Percentiles rank a stretch among this genome's conserved stretches.
These are phyloP conservation scores for Calonectria pseudoturangicola DNA, from an alignment of 2,329 filamentous ascomycete species.

Conservation along the genomic window DNA sequence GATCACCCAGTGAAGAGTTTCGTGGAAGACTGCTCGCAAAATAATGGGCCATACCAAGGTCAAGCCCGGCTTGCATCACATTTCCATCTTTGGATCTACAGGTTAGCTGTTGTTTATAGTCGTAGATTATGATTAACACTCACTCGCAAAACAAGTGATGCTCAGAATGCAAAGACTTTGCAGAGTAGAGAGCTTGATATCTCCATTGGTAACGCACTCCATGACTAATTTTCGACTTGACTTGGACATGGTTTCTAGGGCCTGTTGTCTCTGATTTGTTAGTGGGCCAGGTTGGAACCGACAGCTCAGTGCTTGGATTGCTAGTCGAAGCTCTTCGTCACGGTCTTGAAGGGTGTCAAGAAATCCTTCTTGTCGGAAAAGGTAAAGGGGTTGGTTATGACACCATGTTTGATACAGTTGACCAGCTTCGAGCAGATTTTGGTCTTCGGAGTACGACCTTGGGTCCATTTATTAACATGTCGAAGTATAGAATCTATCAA, in stretches of 20 bases:
- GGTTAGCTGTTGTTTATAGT: background rate
- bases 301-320: conserved; percentile 62
- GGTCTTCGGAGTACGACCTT: conserved; percentile 1
- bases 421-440: conserved; percentile 30
- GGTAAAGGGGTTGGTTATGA: conserved; percentile 69
- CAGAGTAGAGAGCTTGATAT: conserved; percentile 61
- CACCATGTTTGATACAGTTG: conserved; percentile 67
- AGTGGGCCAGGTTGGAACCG: conserved; percentile 60
- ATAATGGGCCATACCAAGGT: conserved; percentile 48
- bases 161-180: conserved; percentile 62
- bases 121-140: background rate
- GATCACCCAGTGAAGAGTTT: conserved; percentile 43
- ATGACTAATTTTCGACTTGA: conserved; percentile 54
- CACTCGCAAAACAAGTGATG: conserved; percentile 61
- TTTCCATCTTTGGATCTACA: conserved; percentile 44
- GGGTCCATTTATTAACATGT: background rate
- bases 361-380: conserved; percentile 66
- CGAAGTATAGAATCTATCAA: too few relatives aligned
- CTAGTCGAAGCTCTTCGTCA: conserved; percentile 58
- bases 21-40: conserved; percentile 46
- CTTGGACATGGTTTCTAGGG: conserved; percentile 30
- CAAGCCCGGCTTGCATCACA: conserved; percentile 47
- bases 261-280: conserved; percentile 37
- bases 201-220: conserved; percentile 58
- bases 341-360: conserved; percentile 61